Evolutionary conservation across 805 yeast species (phyloP).

Genomic region (Ogataea populi-albae): DNA sequence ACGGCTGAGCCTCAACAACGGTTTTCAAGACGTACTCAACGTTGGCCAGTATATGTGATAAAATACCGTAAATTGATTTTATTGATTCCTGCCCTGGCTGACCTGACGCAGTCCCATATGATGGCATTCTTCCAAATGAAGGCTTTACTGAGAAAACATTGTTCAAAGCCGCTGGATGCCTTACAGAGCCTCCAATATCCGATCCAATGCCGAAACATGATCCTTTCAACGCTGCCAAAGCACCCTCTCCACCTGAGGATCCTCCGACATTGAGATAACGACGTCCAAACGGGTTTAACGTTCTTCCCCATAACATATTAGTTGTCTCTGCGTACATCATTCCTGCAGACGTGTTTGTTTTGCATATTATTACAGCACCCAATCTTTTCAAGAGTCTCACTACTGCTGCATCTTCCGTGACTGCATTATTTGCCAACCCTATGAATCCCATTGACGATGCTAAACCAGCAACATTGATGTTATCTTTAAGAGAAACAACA

Average conservation of each 20-base stretch:
- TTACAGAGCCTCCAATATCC: constrained; percentile 39
- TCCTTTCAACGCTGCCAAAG: constrained; percentile 53
- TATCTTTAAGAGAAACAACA: constrained; percentile 48
- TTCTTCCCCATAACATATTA: constrained; percentile 49
- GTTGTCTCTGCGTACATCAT: constrained; percentile 59
- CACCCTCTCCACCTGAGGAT: constrained; percentile 65
- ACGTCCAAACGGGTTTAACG: constrained; percentile 50
- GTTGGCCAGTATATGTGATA: constrained; percentile 48
- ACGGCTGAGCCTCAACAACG: constrained; percentile 36
- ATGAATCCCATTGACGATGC: constrained; percentile 49
- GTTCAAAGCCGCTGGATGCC: constrained; percentile 59
- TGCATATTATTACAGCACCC: constrained; percentile 55
- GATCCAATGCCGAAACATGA: constrained; percentile 58
- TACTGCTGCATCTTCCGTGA: constrained; percentile 35
- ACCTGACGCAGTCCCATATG: constrained; percentile 37
- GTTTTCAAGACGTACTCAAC: constrained; percentile 46
- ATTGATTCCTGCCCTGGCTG: constrained; percentile 52
- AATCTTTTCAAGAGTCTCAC: constrained; percentile 38
- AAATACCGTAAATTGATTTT: constrained; percentile 56
- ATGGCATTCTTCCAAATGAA: constrained; percentile 34
- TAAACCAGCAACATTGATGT: constrained; percentile 44
- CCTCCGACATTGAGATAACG: constrained; percentile 54
- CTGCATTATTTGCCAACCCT: constrained; percentile 32
- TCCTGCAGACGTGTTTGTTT: constrained; percentile 57
- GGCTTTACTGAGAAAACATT: constrained; percentile 58